These are phyloP conservation scores for Stachybotrys chlorohalonatus DNA, from an alignment of 2,329 filamentous ascomycete genomes.

Conservation along the genomic window DNA sequence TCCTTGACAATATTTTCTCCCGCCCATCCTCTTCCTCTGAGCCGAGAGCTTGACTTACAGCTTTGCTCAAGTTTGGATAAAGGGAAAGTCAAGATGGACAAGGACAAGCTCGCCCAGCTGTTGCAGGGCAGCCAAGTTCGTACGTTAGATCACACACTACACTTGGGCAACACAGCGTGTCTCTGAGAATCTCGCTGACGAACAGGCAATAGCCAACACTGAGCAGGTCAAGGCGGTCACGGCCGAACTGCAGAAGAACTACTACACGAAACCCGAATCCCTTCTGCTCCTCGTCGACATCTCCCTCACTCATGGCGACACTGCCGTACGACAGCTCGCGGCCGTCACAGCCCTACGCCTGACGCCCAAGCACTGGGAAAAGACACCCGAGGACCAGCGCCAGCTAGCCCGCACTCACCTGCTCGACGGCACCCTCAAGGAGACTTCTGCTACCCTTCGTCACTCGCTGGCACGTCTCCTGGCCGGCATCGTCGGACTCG, in stretches of 20 bases:
- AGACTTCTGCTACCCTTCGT: constrained; percentile 66
- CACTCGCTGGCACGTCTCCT: constrained; percentile 86
- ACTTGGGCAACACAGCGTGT: no score
- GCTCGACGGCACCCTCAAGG: constrained; percentile 73
- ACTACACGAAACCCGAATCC: constrained; percentile 78
- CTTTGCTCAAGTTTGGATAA: constrained; percentile 9
- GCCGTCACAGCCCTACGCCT: constrained; percentile 83
- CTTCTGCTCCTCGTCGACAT: constrained; percentile 83
- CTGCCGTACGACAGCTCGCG: constrained; percentile 76
- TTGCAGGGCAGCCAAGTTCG: constrained; percentile 82
- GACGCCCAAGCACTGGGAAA: constrained; percentile 77
- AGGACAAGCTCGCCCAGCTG: constrained; percentile 73
- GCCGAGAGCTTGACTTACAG: neutral
- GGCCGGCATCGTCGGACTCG: constrained; percentile 74
- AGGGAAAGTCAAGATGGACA: constrained; percentile 27
- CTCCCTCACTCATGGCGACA: constrained; percentile 65
- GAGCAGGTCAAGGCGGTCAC: constrained; percentile 85
- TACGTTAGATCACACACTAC: constrained; percentile 36
- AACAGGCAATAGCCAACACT: constrained; percentile 59
- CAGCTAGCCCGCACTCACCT: constrained; percentile 71
- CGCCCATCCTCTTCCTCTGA: constrained; percentile 3
- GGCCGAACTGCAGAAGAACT: constrained; percentile 82
- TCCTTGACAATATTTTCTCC: constrained; percentile 1
- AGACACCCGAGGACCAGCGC: constrained; percentile 67
- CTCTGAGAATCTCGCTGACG: constrained; percentile 5